Evolutionary conservation across 225 moss, liverwort and hornwort genomes (phyloP), one percentile per base, ranked within the genome.

Genomic region (Anthoceros angustus): DNA sequence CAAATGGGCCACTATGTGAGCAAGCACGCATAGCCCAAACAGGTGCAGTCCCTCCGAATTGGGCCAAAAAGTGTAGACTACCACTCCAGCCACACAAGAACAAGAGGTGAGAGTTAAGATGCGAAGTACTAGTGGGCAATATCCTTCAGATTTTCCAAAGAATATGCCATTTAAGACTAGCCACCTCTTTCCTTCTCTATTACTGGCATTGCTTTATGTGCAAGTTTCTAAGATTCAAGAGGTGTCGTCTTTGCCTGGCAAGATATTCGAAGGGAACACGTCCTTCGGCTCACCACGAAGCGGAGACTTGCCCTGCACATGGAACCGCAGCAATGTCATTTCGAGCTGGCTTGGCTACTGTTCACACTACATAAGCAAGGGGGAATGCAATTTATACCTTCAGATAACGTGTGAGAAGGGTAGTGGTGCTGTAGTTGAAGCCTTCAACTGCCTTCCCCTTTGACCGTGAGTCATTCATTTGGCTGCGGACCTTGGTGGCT

Each of bases 351-450:
- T 32, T 4, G 32, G 32, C 32, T 32, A 32, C 1, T 32, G 32
- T 1, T 32, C 32, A 32, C 32, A 32, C 32, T 32, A 32, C 32
- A 32, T 4, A 32, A 32, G 32, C 2, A 32, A 48, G 40, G 42
- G 4, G 5, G 20, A 43, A 12, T 43, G 38, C 12, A 3, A 8
- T 43, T 0, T 42, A 63, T 62, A 89, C 95, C 85, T 98, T 86
- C 68, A 98, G 91, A 75, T 92, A 98, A 64, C 84, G 86, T 65
- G 78, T 98, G 6, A 91, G 85, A 72, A 98, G 82, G 45, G 67
- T 82, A 9, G 95, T 98, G 61, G 91, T 98, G 67, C 95, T 98
- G 76, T 85, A 98, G 74, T 98, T 98, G 76, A 87, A 91, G 61
- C 91, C 95, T 63, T 66, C 64, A 68, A 91, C 68, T 74, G 78